Evolutionary conservation across 2,329 filamentous ascomycete genomes (phyloP), one percentile per base, ranked within the genome.

Genomic region (Curvularia sp.): DNA sequence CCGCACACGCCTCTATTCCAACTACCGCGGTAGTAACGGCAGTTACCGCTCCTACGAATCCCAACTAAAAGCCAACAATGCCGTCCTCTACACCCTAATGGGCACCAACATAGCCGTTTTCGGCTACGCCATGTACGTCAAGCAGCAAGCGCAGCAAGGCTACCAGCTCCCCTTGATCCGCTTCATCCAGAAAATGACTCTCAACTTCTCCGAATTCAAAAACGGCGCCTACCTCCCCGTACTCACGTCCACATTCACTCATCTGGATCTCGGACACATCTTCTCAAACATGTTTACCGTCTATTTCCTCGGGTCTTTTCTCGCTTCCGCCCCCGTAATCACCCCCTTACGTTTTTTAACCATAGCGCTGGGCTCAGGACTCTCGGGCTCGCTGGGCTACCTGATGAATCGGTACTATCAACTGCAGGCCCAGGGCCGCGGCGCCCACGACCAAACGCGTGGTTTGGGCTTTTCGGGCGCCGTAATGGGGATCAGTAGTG

Each of bases 211-310:
- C 30, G 74, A 48, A 12, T 61, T 61, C 30, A 64, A 15, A 59
- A 65, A 19, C 18, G 75, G 76, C 5, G 66, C 67, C 10, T 79
- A 71, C 55, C 78, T 74, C 67, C 78, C 78, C 1, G 9, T 76
- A 2, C 8, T 82, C 34, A 81, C 80, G 0, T 68, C 63, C 10
- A 71, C 71, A 13, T 80, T 82, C 61, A 75, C 76, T 1, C 81
- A 83, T 49, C 21, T 62, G 2, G 52, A 69, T 4, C 13, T 71
- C 1, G 15, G 55, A 1, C 81, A 83, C 61, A 65, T 81, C 42
- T 53, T 65, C 8, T 72, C 75, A 61, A 82, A 82, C 65, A 78
- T 81, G 75, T 18, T 81, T 10, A 64, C 74, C 1, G 67, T 80
- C 30, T 71, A 75, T 49, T 73, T 71, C 12, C 72, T 82, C 23